Conservation (phyloP, 2,329 filamentous ascomycete genomes). For the Ophiostoma himal-ulmi region DNA sequence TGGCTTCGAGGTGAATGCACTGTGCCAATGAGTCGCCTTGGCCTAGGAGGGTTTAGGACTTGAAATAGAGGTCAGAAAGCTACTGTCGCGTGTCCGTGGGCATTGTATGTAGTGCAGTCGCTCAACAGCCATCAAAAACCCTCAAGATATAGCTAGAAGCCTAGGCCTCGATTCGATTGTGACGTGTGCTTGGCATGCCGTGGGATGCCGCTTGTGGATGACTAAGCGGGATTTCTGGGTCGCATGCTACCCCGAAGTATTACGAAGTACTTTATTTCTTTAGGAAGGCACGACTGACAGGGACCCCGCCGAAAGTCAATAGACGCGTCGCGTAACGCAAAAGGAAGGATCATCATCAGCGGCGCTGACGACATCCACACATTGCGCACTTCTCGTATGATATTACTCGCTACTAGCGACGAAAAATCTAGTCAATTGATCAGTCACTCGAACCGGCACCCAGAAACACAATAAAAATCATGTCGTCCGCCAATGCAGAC, state of each 20-base stretch:
- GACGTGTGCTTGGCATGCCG: constrained; percentile 11
- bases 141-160: neutral
- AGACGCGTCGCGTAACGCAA: constrained; percentile 12
- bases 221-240: neutral
- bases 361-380: neutral
- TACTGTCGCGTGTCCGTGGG: neutral
- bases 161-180: neutral
- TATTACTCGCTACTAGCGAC: neutral
- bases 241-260: neutral
- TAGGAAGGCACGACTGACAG: neutral
- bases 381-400: neutral
- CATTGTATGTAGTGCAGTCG: neutral
- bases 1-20: neutral
- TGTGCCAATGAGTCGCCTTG: neutral
- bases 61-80: no score
- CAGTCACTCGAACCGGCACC: neutral
- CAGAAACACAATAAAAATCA: constrained; percentile 21
- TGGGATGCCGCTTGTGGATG: neutral
- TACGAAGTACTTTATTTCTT: neutral
- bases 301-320: constrained; percentile 13
- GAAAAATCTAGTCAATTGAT: neutral
- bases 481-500: constrained; percentile 39
- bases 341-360: neutral
- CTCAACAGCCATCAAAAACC: neutral
- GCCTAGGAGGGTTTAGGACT: neutral